phyloP scores from a whole-genome alignment of 106 monocot genomes.

The Phalaenopsis aphrodite region DNA sequence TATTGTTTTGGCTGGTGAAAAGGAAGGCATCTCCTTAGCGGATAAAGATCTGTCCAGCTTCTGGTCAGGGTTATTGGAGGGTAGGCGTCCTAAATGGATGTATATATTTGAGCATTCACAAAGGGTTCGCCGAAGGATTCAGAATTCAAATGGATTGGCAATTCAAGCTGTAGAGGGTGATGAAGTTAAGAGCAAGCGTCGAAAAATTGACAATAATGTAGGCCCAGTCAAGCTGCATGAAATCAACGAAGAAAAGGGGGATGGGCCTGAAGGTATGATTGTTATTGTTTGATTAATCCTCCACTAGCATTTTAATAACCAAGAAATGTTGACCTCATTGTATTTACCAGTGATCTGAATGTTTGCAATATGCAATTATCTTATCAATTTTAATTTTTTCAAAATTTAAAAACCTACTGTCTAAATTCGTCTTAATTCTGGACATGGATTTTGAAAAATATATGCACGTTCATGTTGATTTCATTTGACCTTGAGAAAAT shows the following conservation, averaged over 20 bases:
- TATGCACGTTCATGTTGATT: too few species aligned
- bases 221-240: slow-evolving; percentile 11
- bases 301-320: not conserved
- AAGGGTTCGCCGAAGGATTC: slow-evolving; percentile 39
- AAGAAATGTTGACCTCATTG: not conserved
- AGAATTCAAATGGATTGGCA: slow-evolving; percentile 10
- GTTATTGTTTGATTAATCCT: not conserved
- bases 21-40: slow-evolving; percentile 24
- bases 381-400: too few species aligned
- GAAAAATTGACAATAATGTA: slow-evolving; percentile 18
- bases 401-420: too few species aligned
- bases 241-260: not conserved
- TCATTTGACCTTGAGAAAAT: too few species aligned
- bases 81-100: slow-evolving; percentile 53
- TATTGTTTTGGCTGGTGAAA: slow-evolving; percentile 47
- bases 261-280: not conserved
- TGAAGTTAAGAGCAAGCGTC: slow-evolving; percentile 47
- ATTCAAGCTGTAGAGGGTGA: slow-evolving; percentile 26
- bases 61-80: slow-evolving; percentile 66
- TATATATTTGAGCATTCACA: slow-evolving; percentile 40
- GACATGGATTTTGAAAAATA: too few species aligned
- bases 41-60: slow-evolving; percentile 49
- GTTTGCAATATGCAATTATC: too few species aligned
- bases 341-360: not conserved
- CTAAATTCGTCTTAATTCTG: too few species aligned